Base-by-base conservation (phyloP, 1,139 yeast genomes). In the Arxiozyma telluris region DNA sequence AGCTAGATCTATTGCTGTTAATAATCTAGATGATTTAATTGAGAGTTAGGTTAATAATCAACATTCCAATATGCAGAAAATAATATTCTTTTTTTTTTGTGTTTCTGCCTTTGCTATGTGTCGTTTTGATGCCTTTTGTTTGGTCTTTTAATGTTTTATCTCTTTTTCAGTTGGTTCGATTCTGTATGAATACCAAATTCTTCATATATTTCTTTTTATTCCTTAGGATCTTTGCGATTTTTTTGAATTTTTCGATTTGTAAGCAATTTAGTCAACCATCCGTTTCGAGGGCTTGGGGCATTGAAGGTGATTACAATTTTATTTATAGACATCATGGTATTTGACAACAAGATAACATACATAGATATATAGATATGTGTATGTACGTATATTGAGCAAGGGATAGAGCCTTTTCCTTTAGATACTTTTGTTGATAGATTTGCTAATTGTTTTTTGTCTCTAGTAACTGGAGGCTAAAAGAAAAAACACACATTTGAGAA, bases 11-110 rank as follows among this genome's bases (percentile, higher is more conserved):
- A 21, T 50, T 1, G 21, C 27, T 3, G 49, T 39, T 21, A 47
- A 39, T 18, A 53, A 41, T 18, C 25, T 53, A 41, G 55, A 54
- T 38, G 56, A 54, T 25, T 45, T 54, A 4, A 53, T 56, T 30
- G 53, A 51, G n/a, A 47, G 42, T 38, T 49, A 49, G 27, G 43
- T 22, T 34, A 27, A 23, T 27, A 27, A 27, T 8, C 2, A 27
- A 27, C 2, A 2, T 27, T 2, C 11, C 30, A 6, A 7, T 27
- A 8, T 27, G 7, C 30, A 8, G 11, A 5, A 27, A 27, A 27
- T 8, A 27, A 27, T 8, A 27, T 27, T 27, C 11, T 27, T 27
- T 27, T 7, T 27, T 5, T 27, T 8, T 7, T 27, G 25, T 5
- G 30, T 27, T 27, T 27, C 11, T 8, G 8, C 7, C 30, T 27